A percentile compares a stretch with the other conserved stretches of the same genome.
phyloP scores from a whole-genome alignment of 345 rosid genomes.

The Lagerstroemia speciosa region DNA sequence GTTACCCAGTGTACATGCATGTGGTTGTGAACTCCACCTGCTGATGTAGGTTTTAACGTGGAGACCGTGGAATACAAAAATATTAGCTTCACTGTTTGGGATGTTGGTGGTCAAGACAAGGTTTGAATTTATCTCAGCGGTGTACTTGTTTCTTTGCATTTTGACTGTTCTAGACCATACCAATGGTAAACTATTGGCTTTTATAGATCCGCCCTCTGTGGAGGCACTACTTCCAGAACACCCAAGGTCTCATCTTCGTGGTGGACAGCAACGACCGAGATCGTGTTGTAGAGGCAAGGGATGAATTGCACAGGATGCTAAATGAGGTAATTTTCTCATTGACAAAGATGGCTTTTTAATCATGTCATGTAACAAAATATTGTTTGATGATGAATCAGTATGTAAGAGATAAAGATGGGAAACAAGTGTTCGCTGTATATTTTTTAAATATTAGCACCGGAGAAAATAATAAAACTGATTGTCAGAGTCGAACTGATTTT shows the following conservation, averaged over 20 bases:
- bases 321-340: conserved; percentile 46
- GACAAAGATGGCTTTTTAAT: neutral
- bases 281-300: conserved; percentile 73
- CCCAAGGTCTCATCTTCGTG: conserved; percentile 79
- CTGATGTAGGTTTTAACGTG: conserved; percentile 62
- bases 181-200: neutral
- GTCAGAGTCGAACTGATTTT: neutral
- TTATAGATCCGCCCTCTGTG: conserved; percentile 74
- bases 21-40: neutral
- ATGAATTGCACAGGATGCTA: conserved; percentile 85
- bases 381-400: neutral
- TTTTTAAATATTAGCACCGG: neutral
- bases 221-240: conserved; percentile 87
- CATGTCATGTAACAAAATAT: neutral
- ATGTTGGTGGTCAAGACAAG: conserved; percentile 93
- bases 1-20: neutral
- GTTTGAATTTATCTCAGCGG: conserved; percentile 16
- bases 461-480: neutral
- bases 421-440: neutral
- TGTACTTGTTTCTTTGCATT: neutral
- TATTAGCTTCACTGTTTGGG: conserved; percentile 94
- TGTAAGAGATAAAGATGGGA: neutral
- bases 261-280: conserved; percentile 86
- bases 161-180: neutral
- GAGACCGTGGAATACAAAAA: conserved; percentile 85